Evolutionary conservation across 495 filamentous ascomycete species (phyloP).

Genomic region (Immersiella caudata): DNA sequence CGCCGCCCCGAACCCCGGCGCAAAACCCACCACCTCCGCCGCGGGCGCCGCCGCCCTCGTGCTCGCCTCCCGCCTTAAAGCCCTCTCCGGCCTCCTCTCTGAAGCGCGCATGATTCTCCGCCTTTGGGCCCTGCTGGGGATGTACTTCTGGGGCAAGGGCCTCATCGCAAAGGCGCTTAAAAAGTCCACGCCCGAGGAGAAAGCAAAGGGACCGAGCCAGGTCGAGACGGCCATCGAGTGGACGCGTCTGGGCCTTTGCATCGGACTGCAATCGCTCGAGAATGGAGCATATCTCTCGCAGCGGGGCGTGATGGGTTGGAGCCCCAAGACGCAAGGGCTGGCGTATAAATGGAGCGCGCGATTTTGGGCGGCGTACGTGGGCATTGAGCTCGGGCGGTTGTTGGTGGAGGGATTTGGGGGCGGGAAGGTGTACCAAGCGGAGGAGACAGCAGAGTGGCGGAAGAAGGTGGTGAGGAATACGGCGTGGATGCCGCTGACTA

Average conservation of each 20-base stretch:
- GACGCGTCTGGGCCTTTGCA: slow-evolving; percentile 67
- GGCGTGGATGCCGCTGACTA: slow-evolving; percentile 60
- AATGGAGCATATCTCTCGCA: slow-evolving; percentile 77
- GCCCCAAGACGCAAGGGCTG: slow-evolving; percentile 52
- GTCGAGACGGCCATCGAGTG: slow-evolving; percentile 57
- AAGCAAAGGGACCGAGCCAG: slow-evolving; percentile 35
- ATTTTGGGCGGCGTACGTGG: slow-evolving; percentile 79
- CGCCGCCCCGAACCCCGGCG: slow-evolving; percentile 24
- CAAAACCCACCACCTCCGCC: slow-evolving; percentile 40
- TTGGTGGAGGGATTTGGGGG: slow-evolving; percentile 49
- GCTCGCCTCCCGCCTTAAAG: slow-evolving; percentile 48
- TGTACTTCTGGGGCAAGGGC: slow-evolving; percentile 72
- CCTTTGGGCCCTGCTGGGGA: slow-evolving; percentile 75
- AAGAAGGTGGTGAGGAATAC: slow-evolving; percentile 51
- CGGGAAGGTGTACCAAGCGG: slow-evolving; percentile 45
- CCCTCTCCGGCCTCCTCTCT: slow-evolving; percentile 56
- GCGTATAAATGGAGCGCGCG: slow-evolving; percentile 75
- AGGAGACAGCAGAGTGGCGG: slow-evolving; percentile 48
- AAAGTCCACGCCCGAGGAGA: slow-evolving; percentile 20
- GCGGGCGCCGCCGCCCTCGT: slow-evolving; percentile 47
- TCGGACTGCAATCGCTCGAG: slow-evolving; percentile 77
- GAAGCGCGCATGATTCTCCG: slow-evolving; percentile 74
- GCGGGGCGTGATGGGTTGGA: slow-evolving; percentile 67
- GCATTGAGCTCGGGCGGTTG: slow-evolving; percentile 71
- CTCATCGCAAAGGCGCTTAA: slow-evolving; percentile 44